These are phyloP conservation scores for Arthrinium phaeospermum DNA, from an alignment of 2,329 filamentous ascomycete species.

Conservation along the genomic window DNA sequence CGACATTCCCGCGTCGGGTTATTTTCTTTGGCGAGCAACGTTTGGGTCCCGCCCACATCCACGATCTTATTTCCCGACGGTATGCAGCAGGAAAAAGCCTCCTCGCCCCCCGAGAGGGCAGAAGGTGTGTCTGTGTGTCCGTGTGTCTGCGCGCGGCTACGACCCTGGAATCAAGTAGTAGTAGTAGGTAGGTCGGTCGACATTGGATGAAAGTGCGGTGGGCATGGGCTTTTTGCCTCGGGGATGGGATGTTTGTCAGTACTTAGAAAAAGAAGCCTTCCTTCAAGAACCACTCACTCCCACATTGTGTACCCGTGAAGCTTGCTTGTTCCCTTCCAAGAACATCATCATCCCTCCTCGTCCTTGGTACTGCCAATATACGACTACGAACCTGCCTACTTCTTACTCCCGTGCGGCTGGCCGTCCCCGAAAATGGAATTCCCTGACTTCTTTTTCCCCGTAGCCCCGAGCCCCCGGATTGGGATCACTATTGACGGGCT, in stretches of 20 bases:
- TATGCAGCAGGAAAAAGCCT: constrained; percentile 11
- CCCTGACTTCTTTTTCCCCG: not conserved
- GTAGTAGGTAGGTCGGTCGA: not conserved
- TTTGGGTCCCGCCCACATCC: constrained; percentile 15
- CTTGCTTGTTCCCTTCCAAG: not conserved
- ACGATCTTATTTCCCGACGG: constrained; percentile 17
- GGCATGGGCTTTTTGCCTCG: not conserved
- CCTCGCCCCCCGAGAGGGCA: not conserved
- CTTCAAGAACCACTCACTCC: not conserved
- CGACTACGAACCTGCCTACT: not conserved
- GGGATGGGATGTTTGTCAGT: too few relatives aligned
- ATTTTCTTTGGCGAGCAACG: constrained; percentile 19
- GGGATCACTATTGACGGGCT: not conserved
- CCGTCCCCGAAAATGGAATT: not conserved
- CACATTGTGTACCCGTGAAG: not conserved
- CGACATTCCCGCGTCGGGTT: constrained; percentile 18
- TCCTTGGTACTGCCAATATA: not conserved
- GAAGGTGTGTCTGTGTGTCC: constrained; percentile 1
- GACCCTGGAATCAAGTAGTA: not conserved
- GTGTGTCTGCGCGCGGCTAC: constrained; percentile 2
- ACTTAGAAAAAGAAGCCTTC: too few relatives aligned
- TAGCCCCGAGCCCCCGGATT: not conserved
- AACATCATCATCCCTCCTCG: not conserved
- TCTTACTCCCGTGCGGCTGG: not conserved
- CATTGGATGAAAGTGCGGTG: constrained; percentile 1